Percentiles rank a stretch among this genome's conserved stretches.
These are phyloP conservation scores for Trichoderma gamsii DNA, from an alignment of 495 filamentous ascomycete species.

Conservation along the genomic window DNA sequence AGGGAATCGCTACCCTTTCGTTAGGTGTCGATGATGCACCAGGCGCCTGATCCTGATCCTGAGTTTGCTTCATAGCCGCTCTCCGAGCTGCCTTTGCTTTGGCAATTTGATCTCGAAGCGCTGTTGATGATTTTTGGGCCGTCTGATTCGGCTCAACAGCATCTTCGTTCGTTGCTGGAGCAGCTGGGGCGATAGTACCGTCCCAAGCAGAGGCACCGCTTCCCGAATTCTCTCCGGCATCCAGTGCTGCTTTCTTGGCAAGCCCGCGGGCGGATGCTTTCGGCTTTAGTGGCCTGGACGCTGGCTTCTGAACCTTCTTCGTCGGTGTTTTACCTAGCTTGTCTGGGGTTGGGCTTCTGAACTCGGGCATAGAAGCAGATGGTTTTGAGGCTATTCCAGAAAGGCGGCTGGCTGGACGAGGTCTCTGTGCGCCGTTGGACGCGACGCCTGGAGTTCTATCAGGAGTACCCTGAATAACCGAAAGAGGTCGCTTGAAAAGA, in stretches of 20 bases:
- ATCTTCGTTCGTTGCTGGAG: conserved; percentile 36
- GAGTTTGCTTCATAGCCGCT: conserved; percentile 42
- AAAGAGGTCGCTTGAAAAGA: background rate
- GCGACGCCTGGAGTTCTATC: background rate
- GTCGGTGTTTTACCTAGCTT: conserved; percentile 30
- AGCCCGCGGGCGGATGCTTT: conserved; percentile 51
- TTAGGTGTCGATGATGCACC: conserved; percentile 33
- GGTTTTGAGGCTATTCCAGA: background rate
- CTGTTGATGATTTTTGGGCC: conserved; percentile 63
- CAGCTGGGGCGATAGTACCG: conserved; percentile 35
- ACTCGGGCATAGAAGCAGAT: background rate
- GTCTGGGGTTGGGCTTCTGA: conserved; percentile 40
- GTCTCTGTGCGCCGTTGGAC: background rate
- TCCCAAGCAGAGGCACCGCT: conserved; percentile 30
- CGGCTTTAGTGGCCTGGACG: conserved; percentile 43
- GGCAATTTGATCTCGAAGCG: conserved; percentile 84
- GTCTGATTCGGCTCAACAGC: conserved; percentile 31
- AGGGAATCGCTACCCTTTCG: conserved; percentile 35
- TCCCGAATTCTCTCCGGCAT: conserved; percentile 19
- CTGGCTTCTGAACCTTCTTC: conserved; percentile 45
- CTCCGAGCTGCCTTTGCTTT: conserved; percentile 84
- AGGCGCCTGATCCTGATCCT: conserved; percentile 25
- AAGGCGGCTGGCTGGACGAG: background rate
- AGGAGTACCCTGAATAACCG: background rate
- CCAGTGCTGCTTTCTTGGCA: conserved; percentile 46